Evolutionary conservation across 78 protist species (phyloP).

Genomic region (Emiliania huxleyi): DNA sequence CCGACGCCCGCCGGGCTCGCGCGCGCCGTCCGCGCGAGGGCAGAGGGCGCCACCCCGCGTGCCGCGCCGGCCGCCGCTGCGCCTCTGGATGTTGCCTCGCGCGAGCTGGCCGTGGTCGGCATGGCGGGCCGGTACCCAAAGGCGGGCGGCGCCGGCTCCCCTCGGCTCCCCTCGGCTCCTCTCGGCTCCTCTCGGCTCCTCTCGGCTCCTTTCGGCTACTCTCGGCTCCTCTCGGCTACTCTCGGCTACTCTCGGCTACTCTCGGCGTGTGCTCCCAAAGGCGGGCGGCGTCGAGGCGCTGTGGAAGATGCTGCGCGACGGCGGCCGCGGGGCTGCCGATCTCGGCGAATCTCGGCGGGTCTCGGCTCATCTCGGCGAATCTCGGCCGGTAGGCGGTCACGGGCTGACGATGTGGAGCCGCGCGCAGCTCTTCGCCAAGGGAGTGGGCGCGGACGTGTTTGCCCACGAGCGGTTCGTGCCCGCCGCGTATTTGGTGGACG

Average conservation of each 20-base stretch:
- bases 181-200: too few species aligned
- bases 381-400: too few species aligned
- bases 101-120: slow-evolving; percentile 50
- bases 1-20: background rate
- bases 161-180: too few species aligned
- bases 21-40: background rate
- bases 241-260: too few species aligned
- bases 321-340: too few species aligned
- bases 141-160: background rate
- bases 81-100: background rate
- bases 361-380: too few species aligned
- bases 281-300: too few species aligned
- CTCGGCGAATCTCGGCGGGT: too few species aligned
- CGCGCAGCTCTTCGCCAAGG: background rate
- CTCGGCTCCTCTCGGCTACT: too few species aligned
- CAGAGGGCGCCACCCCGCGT: background rate
- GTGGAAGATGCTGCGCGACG: too few species aligned
- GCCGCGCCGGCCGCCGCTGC: background rate
- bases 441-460: slow-evolving; percentile 12
- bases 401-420: background rate
- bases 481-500: slow-evolving; percentile 30
- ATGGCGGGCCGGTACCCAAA: slow-evolving; percentile 46
- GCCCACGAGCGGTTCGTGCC: background rate
- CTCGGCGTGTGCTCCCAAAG: too few species aligned
- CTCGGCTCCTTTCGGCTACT: too few species aligned